Evolutionary conservation across 179 eudicot genomes (phyloP), one percentile per base, ranked within the genome.

Genomic region (Beta corolliflora): DNA sequence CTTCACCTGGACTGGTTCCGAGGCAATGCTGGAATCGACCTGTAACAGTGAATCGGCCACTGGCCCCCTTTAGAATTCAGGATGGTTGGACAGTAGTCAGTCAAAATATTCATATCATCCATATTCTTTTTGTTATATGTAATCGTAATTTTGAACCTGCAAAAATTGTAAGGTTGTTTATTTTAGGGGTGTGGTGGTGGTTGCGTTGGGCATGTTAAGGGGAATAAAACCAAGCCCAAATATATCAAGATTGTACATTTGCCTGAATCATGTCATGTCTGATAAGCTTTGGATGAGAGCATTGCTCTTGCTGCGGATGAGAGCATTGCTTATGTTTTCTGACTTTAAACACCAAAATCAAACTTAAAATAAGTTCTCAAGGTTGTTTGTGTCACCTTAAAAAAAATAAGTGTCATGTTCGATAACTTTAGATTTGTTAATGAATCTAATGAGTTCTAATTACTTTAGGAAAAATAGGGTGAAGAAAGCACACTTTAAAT

Each of bases 1-100:
- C 25, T 25, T 21, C 10, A 0, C n/a, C 21, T 68, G 23, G 72
- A 11, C 50, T 36, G 46, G 46, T 31, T 36, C 9, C 12, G n/a
- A 6, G 60, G 60, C 19, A 19, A 23, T 73, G 76, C 36, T 7
- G 21, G 45, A 73, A 7, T 10, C 41, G 13, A 15, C 12, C 19
- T 50, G 58, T 50, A 11, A 29, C 63, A 0, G n/a, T 54, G 14
- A 54, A 29, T 10, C 12, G n/a, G 23, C 23, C 44, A 6, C 29
- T 7, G 29, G 13, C 21, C 55, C 5, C 29, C 29, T 7, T 15
- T 14, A 36, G 7, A 70, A 70, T 14, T 73, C 60, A 55, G 41
- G 50, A 73, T 63, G 80, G 44, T 59, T 77, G 53, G 74, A 46
- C 71, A 53, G 61, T 60, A 76, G 68, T 25, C 45, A 55, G 14